These are phyloP conservation scores for Trypanosoma mega DNA, from an alignment of 208 protist species.

Conservation along the genomic window DNA sequence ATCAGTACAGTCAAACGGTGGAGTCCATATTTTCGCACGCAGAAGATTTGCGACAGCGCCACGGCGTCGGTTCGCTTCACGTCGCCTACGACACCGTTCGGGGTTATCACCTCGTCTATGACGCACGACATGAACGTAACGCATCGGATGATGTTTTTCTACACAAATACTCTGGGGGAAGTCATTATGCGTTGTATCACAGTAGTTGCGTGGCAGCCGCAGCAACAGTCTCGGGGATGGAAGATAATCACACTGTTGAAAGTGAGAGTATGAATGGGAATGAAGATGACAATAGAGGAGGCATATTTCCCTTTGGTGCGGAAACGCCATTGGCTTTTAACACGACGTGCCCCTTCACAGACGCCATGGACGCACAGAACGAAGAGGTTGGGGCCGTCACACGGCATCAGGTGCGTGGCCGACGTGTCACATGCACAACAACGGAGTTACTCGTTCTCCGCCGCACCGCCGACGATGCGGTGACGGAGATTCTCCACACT, in stretches of 20 bases:
- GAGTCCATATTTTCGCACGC: slow-evolving; percentile 49
- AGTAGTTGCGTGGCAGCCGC: slow-evolving; percentile 17
- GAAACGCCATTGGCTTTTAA: neutral
- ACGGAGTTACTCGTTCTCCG: slow-evolving; percentile 70
- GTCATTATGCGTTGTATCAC: slow-evolving; percentile 54
- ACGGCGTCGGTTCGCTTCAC: slow-evolving; percentile 51
- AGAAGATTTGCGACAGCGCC: slow-evolving; percentile 32
- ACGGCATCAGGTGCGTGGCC: slow-evolving; percentile 25
- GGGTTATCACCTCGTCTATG: slow-evolving; percentile 71
- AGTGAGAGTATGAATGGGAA: neutral
- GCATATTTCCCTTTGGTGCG: neutral
- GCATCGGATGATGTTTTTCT: slow-evolving; percentile 49
- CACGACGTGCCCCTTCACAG: neutral
- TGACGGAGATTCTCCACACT: slow-evolving; percentile 62
- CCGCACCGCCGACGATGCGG: slow-evolving; percentile 44
- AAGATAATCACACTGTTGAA: neutral
- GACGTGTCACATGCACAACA: slow-evolving; percentile 70
- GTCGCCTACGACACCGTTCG: slow-evolving; percentile 52
- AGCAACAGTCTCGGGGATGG: slow-evolving; percentile 29
- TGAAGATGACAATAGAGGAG: neutral
- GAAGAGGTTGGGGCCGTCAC: neutral
- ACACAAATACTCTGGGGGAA: slow-evolving; percentile 70
- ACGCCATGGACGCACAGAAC: neutral
- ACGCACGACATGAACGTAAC: slow-evolving; percentile 50
- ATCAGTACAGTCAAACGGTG: slow-evolving; percentile 53